A percentile compares a stretch with the other conserved stretches of the same genome.
Evolutionary conservation across 2,329 filamentous ascomycete species (phyloP).

Genomic region (Sporothrix euskadiensis): DNA sequence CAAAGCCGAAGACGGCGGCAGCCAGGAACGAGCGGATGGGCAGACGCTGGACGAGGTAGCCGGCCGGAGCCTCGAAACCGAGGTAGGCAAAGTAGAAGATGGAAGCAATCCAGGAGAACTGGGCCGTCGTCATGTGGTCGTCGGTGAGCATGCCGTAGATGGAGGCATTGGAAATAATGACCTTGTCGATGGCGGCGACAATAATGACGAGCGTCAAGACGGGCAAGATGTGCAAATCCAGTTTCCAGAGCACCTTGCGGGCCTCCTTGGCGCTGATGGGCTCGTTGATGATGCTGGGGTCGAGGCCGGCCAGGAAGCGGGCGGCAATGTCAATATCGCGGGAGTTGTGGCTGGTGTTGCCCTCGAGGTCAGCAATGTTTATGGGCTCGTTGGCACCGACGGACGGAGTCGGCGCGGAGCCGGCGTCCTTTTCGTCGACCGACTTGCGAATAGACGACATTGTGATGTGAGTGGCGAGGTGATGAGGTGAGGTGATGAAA

Average conservation of each 20-base stretch:
- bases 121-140: slow-evolving; percentile 33
- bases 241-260: slow-evolving; percentile 22
- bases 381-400: neutral
- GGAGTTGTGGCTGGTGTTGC: neutral
- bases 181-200: slow-evolving; percentile 25
- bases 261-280: slow-evolving; percentile 23
- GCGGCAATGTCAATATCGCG: slow-evolving; percentile 24
- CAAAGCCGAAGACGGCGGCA: slow-evolving; percentile 60
- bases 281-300: slow-evolving; percentile 7
- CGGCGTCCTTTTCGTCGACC: slow-evolving; percentile 18
- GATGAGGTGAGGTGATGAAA: neutral
- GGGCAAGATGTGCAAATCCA: slow-evolving; percentile 24
- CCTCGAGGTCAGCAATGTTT: neutral
- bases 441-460: slow-evolving; percentile 18
- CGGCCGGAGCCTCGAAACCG: slow-evolving; percentile 32
- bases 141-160: slow-evolving; percentile 27
- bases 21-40: slow-evolving; percentile 64
- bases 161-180: slow-evolving; percentile 26
- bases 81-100: slow-evolving; percentile 41
- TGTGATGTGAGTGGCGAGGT: neutral
- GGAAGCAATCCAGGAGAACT: slow-evolving; percentile 37
- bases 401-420: neutral
- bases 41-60: slow-evolving; percentile 26
- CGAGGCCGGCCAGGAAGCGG: slow-evolving; percentile 17
- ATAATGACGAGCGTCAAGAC: slow-evolving; percentile 18